Percentiles rank a stretch among this genome's conserved stretches.
Evolutionary conservation across 768 basidiomycete species (phyloP).

Genomic region (Tulasnella sp.): DNA sequence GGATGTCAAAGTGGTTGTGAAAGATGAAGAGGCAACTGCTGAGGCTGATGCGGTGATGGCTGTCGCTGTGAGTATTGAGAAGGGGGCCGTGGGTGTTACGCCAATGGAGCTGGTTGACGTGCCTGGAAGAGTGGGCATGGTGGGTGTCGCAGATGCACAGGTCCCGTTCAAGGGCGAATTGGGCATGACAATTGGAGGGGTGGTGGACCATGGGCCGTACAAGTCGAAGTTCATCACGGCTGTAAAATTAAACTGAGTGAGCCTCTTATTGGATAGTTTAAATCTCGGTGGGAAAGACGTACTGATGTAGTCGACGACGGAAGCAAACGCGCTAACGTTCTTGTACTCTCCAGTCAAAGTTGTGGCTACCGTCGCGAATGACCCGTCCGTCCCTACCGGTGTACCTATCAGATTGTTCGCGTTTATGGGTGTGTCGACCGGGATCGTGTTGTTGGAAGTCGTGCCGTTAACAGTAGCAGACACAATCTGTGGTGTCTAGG

Average conservation of each 20-base stretch:
- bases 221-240: slow-evolving; percentile 14
- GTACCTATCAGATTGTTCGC: not conserved
- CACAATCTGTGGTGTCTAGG: not conserved
- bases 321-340: slow-evolving; percentile 10
- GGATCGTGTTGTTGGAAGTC: not conserved
- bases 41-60: too few relatives aligned
- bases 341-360: slow-evolving; percentile 11
- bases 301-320: slow-evolving; percentile 13
- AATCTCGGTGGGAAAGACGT: not conserved
- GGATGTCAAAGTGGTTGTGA: too few relatives aligned
- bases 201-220: slow-evolving; percentile 2
- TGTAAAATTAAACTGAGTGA: not conserved
- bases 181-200: not conserved
- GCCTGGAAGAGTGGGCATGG: too few relatives aligned
- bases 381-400: not conserved
- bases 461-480: not conserved
- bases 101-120: too few relatives aligned
- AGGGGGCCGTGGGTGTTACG: too few relatives aligned
- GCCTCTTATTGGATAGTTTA: not conserved
- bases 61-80: too few relatives aligned
- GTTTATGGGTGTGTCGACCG: not conserved
- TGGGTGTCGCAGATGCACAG: not conserved
- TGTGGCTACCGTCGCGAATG: not conserved
- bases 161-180: slow-evolving; percentile 11
- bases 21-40: too few relatives aligned